phyloP scores from a whole-genome alignment of 2,329 filamentous ascomycete species.

The Botrytis byssoidea region DNA sequence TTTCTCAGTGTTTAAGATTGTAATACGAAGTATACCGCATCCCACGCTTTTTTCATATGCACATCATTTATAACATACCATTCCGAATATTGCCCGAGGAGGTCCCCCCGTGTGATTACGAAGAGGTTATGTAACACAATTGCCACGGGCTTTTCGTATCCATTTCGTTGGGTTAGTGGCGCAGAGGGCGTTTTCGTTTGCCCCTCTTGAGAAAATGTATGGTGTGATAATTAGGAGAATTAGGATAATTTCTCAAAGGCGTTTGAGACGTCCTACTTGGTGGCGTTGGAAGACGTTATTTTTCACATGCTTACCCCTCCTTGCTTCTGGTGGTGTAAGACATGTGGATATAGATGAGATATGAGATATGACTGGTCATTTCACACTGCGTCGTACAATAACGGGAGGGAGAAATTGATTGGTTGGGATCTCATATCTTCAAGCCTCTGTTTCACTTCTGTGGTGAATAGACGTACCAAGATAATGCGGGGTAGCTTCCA shows the following conservation, averaged over 20 bases:
- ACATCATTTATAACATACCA: not conserved
- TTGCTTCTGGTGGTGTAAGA: not conserved
- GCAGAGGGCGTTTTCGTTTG: not conserved
- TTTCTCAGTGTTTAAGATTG: not conserved
- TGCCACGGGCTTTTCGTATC: not conserved
- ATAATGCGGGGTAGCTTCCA: constrained; percentile 6
- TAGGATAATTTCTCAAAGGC: not conserved
- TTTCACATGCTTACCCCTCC: not conserved
- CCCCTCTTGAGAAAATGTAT: not conserved
- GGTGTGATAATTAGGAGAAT: not conserved
- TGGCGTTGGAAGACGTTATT: not conserved
- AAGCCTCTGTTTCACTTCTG: constrained; percentile 11
- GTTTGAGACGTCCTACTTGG: not conserved
- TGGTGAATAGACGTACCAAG: not conserved
- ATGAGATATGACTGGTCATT: not conserved
- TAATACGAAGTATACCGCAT: not conserved
- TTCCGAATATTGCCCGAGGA: constrained; percentile 1
- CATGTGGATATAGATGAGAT: not conserved
- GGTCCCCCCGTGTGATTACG: not conserved
- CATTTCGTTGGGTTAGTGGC: constrained; percentile 5
- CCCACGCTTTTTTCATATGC: not conserved
- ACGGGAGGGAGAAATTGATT: not conserved
- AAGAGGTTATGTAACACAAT: constrained; percentile 2
- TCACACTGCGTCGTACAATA: not conserved
- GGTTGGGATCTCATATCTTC: not conserved